These are phyloP conservation scores for Cucurbitaria berberidis DNA, from an alignment of 2,329 filamentous ascomycete genomes.

Conservation along the genomic window DNA sequence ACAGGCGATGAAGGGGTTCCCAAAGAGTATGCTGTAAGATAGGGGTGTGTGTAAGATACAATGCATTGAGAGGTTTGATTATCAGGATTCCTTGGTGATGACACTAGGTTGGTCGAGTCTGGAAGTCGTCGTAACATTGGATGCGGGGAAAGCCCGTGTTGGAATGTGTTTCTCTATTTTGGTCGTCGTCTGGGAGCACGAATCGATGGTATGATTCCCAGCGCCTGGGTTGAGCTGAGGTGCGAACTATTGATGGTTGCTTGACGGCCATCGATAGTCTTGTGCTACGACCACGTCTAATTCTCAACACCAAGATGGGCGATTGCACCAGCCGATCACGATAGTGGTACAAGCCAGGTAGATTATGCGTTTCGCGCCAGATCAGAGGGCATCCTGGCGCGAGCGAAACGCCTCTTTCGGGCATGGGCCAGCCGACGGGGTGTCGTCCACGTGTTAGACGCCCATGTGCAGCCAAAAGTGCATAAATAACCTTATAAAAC, in stretches of 20 bases:
- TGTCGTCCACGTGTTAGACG: constrained; percentile 31
- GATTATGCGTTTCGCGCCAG: constrained; percentile 4
- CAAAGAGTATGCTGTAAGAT: constrained; percentile 77
- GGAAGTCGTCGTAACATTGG: constrained; percentile 24
- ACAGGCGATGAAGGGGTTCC: constrained; percentile 84
- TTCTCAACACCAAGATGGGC: constrained; percentile 4
- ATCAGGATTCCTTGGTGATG: not conserved
- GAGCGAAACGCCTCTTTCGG: constrained; percentile 13
- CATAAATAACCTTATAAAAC: too few species aligned
- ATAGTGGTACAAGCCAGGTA: constrained; percentile 6
- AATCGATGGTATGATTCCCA: constrained; percentile 9
- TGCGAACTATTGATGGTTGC: constrained; percentile 9
- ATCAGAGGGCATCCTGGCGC: constrained; percentile 6
- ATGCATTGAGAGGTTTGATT: not conserved
- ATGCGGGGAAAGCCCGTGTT: constrained; percentile 6
- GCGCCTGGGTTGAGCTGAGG: constrained; percentile 7
- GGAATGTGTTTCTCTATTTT: constrained; percentile 10
- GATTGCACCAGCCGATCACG: constrained; percentile 1
- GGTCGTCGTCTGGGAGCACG: constrained; percentile 2
- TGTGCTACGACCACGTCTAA: not conserved
- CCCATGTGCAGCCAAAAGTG: too few species aligned
- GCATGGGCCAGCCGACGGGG: constrained; percentile 5
- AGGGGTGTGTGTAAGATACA: constrained; percentile 2
- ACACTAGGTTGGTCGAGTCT: constrained; percentile 20
- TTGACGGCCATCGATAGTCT: not conserved